Evolutionary conservation across 2,329 filamentous ascomycete genomes (phyloP).

Genomic region (Beauveria caledonica): DNA sequence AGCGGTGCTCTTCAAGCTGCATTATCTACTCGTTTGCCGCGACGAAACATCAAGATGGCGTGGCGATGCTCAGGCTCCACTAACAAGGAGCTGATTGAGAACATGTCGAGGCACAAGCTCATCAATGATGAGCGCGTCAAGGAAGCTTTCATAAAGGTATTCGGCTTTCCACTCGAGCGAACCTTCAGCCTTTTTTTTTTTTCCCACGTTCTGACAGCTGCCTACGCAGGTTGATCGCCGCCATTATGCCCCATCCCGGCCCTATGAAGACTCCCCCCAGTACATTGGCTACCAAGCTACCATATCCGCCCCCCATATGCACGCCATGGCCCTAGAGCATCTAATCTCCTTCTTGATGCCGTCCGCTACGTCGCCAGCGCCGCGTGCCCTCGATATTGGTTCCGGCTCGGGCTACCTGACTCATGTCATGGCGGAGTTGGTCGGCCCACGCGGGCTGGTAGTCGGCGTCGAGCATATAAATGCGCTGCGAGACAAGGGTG

Average conservation of each 20-base stretch:
- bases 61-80: slow-evolving; percentile 75
- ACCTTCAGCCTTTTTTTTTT: neutral
- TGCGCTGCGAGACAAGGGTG: slow-evolving; percentile 53
- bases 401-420: slow-evolving; percentile 78
- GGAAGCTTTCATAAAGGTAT: slow-evolving; percentile 68
- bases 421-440: slow-evolving; percentile 75
- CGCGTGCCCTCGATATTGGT: slow-evolving; percentile 63
- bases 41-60: slow-evolving; percentile 55
- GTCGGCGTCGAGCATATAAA: slow-evolving; percentile 69
- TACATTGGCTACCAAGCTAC: slow-evolving; percentile 47
- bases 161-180: slow-evolving; percentile 1
- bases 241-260: slow-evolving; percentile 63
- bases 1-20: slow-evolving; percentile 4
- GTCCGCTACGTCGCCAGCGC: slow-evolving; percentile 23
- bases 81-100: slow-evolving; percentile 70
- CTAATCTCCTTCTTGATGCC: slow-evolving; percentile 38
- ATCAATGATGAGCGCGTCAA: slow-evolving; percentile 66
- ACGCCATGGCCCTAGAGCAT: slow-evolving; percentile 44
- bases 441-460: slow-evolving; percentile 44
- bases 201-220: slow-evolving; percentile 6
- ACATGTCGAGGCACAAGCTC: slow-evolving; percentile 62
- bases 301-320: slow-evolving; percentile 55
- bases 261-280: slow-evolving; percentile 59
- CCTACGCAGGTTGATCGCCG: slow-evolving; percentile 68
- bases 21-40: neutral